Conservation (phyloP, 1,284 basidiomycete species). For the Coniferiporia sulphurascens region DNA sequence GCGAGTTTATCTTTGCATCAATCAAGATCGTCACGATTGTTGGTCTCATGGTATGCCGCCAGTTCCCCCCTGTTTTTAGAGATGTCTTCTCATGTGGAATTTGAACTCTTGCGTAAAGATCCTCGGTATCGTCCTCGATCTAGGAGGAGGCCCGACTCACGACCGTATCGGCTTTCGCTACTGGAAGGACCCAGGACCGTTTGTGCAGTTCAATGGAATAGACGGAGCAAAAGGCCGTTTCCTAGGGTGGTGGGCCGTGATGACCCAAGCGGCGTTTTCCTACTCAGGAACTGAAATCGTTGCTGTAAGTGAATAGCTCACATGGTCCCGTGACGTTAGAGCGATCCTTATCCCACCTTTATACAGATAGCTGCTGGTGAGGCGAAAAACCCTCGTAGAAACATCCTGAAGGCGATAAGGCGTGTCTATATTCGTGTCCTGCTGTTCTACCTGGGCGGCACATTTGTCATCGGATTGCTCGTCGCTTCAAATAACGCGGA, state of each 20-base stretch:
- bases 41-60: slow-evolving; percentile 50
- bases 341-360: neutral
- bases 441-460: slow-evolving; percentile 68
- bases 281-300: slow-evolving; percentile 84
- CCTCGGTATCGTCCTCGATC: slow-evolving; percentile 61
- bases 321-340: neutral
- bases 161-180: slow-evolving; percentile 56
- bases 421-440: slow-evolving; percentile 69
- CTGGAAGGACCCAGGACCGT: slow-evolving; percentile 73
- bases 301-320: slow-evolving; percentile 51
- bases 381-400: slow-evolving; percentile 63
- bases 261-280: slow-evolving; percentile 78
- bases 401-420: slow-evolving; percentile 63
- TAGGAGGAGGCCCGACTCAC: slow-evolving; percentile 57
- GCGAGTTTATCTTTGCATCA: slow-evolving; percentile 70
- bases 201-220: slow-evolving; percentile 53
- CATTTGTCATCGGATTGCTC: slow-evolving; percentile 68
- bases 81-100: slow-evolving; percentile 21
- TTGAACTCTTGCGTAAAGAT: slow-evolving; percentile 26
- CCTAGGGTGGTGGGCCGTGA: slow-evolving; percentile 62
- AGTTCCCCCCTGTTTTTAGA: slow-evolving; percentile 26
- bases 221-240: slow-evolving; percentile 59
- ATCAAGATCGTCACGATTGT: slow-evolving; percentile 78
- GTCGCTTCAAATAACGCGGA: slow-evolving; percentile 62
- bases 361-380: slow-evolving; percentile 74